These are phyloP conservation scores for Combretum micranthum DNA, from an alignment of 345 rosid species.

Conservation along the genomic window DNA sequence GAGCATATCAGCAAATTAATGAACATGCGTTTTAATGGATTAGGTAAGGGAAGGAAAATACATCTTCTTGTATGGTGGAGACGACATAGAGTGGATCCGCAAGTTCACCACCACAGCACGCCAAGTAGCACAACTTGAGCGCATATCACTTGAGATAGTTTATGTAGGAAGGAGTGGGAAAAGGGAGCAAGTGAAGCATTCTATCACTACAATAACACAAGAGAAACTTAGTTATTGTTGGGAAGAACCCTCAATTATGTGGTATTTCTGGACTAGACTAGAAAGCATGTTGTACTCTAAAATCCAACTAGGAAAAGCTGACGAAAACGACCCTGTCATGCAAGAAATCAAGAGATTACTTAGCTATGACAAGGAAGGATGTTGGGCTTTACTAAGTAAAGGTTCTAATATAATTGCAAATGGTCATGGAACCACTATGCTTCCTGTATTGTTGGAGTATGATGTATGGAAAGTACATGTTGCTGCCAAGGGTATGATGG, in stretches of 20 bases:
- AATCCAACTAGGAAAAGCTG: constrained; percentile 64
- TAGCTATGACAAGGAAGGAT: constrained; percentile 73
- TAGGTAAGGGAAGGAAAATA: constrained; percentile 43
- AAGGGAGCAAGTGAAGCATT: constrained; percentile 49
- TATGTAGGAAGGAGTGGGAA: constrained; percentile 77
- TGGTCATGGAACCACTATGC: constrained; percentile 43
- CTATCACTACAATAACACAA: constrained; percentile 18
- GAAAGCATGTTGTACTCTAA: constrained; percentile 91
- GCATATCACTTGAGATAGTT: constrained; percentile 65
- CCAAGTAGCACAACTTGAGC: constrained; percentile 40
- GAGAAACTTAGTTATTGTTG: constrained; percentile 61
- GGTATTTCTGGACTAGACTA: constrained; percentile 93
- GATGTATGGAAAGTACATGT: constrained; percentile 64
- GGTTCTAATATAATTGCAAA: constrained; percentile 53
- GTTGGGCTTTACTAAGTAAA: constrained; percentile 73
- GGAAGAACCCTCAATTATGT: constrained; percentile 57
- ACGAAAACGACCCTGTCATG: constrained; percentile 60
- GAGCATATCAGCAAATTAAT: too few species aligned
- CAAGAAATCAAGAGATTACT: constrained; percentile 76
- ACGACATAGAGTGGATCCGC: constrained; percentile 67
- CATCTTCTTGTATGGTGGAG: constrained; percentile 83
- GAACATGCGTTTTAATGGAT: too few species aligned
- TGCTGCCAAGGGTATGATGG: constrained; percentile 40
- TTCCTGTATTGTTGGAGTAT: constrained; percentile 47
- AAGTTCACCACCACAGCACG: constrained; percentile 58